phyloP scores from a whole-genome alignment of 1,284 basidiomycete species.

The Polyporus tsugae region DNA sequence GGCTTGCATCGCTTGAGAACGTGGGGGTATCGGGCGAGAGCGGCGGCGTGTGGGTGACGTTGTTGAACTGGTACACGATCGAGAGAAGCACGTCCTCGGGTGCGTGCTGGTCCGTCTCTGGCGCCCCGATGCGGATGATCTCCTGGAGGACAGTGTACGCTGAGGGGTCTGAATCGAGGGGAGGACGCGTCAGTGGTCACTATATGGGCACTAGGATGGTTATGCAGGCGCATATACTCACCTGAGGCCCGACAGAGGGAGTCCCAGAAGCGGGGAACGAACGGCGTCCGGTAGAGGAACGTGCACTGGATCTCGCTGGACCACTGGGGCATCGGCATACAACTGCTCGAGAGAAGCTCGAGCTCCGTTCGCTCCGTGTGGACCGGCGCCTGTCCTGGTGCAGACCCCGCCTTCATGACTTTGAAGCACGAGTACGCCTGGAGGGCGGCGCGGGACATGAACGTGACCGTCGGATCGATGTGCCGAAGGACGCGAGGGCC shows the following conservation, averaged over 20 bases:
- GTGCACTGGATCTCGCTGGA: conserved; percentile 43
- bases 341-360: conserved; percentile 39
- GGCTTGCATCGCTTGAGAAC: conserved; percentile 30
- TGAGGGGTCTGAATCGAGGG: conserved; percentile 57
- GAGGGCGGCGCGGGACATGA: conserved; percentile 57
- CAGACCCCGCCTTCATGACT: conserved; percentile 50
- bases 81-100: conserved; percentile 37
- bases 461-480: conserved; percentile 73
- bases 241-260: conserved; percentile 59
- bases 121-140: conserved; percentile 45
- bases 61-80: conserved; percentile 40
- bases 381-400: conserved; percentile 47
- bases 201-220: neutral
- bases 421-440: conserved; percentile 62
- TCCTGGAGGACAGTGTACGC: conserved; percentile 64
- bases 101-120: conserved; percentile 13
- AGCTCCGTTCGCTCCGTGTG: conserved; percentile 61
- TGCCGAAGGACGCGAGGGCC: conserved; percentile 60
- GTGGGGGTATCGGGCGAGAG: conserved; percentile 36
- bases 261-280: conserved; percentile 71
- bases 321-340: conserved; percentile 43
- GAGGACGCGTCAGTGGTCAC: conserved; percentile 3
- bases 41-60: conserved; percentile 33
- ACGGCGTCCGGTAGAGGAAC: conserved; percentile 63
- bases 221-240: conserved; percentile 42